Base-by-base conservation (phyloP, 2,329 filamentous ascomycete genomes). In the Paraphaeosphaeria minitans region DNA sequence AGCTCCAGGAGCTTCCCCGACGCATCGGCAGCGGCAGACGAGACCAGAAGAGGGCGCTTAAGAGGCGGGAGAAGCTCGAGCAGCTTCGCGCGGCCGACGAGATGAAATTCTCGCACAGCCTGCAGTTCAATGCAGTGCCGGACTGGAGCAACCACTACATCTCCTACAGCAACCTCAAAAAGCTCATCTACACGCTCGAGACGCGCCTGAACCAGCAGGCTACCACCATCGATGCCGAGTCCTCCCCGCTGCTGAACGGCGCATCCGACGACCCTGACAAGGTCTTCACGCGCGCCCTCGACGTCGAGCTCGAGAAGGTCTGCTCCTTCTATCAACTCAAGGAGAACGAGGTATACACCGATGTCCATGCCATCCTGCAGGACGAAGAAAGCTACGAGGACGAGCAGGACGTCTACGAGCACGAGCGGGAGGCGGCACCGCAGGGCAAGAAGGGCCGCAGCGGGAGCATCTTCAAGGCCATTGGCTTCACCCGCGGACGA, bases 61-160 rank as follows among this genome's bases (percentile, higher is more conserved):
- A 85, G 77, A 80, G 83, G 71, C 78, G 79, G 66, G 81, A 84
- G 76, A 93, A 93, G 82, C 84, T 87, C 76, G 81, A 82, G 73
- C 85, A 86, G 83, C 87, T 93, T 70, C 86, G 91, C 69, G 83
- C 88, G 68, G 85, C 83, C 66, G 88, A 90, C 87, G 91, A 92
- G 75, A 99, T 99, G 95, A 98, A 98, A 89, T 99, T 99, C 84
- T 98, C 94, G 19, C 95, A 99, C 78, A 98, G 94, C 80, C 89
- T 99, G 70, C 95, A 99, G 83, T 99, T 99, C 82, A 99, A 99
- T 82, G 93, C 95, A 64, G 95, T 99, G 69, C 95, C 95, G n/a
- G 95, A 99, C 80, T 99, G 95, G 95, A 97, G 92, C 82, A 93
- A 89, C 71, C 88, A 98, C 79, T 99, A 99, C 79, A 96, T 99